phyloP scores from a whole-genome alignment of 257 asterid genomes.

The Marsdenia floribunda region DNA sequence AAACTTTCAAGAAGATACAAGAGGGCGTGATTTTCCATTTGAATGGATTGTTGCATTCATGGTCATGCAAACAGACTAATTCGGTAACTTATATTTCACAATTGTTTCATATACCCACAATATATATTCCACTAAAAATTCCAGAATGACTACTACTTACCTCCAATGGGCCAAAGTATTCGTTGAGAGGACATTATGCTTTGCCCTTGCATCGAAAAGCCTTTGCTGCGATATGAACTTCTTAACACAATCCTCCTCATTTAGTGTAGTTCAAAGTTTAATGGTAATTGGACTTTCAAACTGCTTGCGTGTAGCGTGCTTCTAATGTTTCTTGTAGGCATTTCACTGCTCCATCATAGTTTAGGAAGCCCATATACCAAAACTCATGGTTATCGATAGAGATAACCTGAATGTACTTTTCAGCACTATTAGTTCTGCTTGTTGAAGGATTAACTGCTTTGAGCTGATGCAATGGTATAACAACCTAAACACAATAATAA shows the following conservation, averaged over 20 bases:
- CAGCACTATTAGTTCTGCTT: constrained; percentile 65
- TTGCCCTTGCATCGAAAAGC: neutral
- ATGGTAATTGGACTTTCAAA: constrained; percentile 8
- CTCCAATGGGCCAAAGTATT: neutral
- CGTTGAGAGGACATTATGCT: neutral
- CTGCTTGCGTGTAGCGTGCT: constrained; percentile 14
- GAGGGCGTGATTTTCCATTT: neutral
- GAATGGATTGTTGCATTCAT: neutral
- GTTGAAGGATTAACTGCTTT: constrained; percentile 70
- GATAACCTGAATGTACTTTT: constrained; percentile 79
- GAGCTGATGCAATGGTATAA: constrained; percentile 66
- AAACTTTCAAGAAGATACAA: neutral
- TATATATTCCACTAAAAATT: neutral
- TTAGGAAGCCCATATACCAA: constrained; percentile 94
- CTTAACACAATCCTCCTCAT: constrained; percentile 3
- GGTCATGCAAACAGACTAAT: neutral
- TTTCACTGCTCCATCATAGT: constrained; percentile 76
- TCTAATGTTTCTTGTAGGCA: constrained; percentile 43
- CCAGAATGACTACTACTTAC: neutral
- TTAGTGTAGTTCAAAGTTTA: neutral
- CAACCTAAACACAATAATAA: constrained; percentile 41
- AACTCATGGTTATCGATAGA: constrained; percentile 85
- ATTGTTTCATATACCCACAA: neutral
- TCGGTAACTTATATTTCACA: neutral
- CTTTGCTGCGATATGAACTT: neutral